Evolutionary conservation across 495 filamentous ascomycete species (phyloP), one percentile per base, ranked within the genome.

Genomic region (Usnea hakonensis): DNA sequence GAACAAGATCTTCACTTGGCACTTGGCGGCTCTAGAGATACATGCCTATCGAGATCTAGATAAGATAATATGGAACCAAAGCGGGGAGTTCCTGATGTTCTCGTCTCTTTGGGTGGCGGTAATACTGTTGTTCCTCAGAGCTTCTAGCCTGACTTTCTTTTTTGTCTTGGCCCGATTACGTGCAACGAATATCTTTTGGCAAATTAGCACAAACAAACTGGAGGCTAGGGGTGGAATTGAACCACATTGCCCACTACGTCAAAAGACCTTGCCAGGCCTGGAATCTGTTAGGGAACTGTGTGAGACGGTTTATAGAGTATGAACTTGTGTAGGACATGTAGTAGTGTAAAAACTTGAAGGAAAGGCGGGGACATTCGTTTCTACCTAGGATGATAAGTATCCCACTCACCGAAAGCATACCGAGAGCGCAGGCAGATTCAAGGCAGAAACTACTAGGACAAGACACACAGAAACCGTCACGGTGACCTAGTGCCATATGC

Each of bases 401-500:
- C 48, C 48, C 30, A 19, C 48, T 52, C 48, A 52, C 48, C 48
- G 48, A 52, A 52, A 52, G 48, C 48, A 52, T 52, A 52, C 48
- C 48, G 48, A 32, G n/a, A 32, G 48, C 9, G 28, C 48, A 52
- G 48, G 28, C 48, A 32, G n/a, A 19, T 52, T 19, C 48, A 52
- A 52, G 48, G 46, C 23, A 50, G 23, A 2, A 28, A 17, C 17
- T 50, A 50, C 46, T 50, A 50, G 46, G 16, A 1, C 28, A 17
- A 17, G 46, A 50, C 6, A 52, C 26, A 52, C 28, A 16, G n/a
- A 32, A 32, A 28, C 14, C 17, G 14, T 32, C 28, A 32, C 48
- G 48, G 48, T 52, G 48, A 52, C 16, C 4, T 52, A 52, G 48
- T 16, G 26, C 6, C 26, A 32, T 5, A n/a, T n/a, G 48, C n/a